Evolutionary conservation across 2,329 filamentous ascomycete genomes (phyloP).

Genomic region (Anthostomella pinea): DNA sequence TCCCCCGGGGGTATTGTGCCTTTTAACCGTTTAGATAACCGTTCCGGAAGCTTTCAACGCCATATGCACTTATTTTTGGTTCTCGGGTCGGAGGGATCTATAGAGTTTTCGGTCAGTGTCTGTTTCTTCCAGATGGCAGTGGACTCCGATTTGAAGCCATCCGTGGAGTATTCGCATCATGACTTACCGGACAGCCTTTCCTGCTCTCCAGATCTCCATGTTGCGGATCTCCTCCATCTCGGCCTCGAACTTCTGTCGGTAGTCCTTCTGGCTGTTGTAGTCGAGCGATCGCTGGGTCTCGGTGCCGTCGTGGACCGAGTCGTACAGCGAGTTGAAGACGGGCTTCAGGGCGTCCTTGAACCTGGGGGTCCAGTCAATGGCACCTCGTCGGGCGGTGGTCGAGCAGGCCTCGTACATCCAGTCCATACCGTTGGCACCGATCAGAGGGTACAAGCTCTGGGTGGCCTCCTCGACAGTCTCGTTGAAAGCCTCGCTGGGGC

Average conservation of each 20-base stretch:
- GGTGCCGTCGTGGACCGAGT: constrained; percentile 82
- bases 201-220: constrained; percentile 98
- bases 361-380: constrained; percentile 95
- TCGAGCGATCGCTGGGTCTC: constrained; percentile 97
- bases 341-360: constrained; percentile 99
- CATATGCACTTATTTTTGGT: constrained; percentile 63
- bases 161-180: no score
- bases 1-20: constrained; percentile 21
- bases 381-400: constrained; percentile 94
- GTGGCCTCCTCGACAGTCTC: constrained; percentile 99
- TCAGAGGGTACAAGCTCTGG: constrained; percentile 95
- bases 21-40: constrained; percentile 21
- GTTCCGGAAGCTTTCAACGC: constrained; percentile 20
- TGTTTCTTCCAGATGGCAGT: neutral
- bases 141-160: constrained; percentile 16
- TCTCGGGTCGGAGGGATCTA: constrained; percentile 78
- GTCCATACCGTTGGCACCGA: constrained; percentile 98
- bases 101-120: constrained; percentile 15
- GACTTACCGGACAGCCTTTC: constrained; percentile 91
- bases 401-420: constrained; percentile 99
- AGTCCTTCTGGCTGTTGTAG: constrained; percentile 94
- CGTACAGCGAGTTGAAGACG: constrained; percentile 96
- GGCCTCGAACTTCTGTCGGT: constrained; percentile 94
- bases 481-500: constrained; percentile 98
- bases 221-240: constrained; percentile 99